Base-by-base conservation (phyloP, 106 monocot genomes). In the Acanthochlamys bracteata region DNA sequence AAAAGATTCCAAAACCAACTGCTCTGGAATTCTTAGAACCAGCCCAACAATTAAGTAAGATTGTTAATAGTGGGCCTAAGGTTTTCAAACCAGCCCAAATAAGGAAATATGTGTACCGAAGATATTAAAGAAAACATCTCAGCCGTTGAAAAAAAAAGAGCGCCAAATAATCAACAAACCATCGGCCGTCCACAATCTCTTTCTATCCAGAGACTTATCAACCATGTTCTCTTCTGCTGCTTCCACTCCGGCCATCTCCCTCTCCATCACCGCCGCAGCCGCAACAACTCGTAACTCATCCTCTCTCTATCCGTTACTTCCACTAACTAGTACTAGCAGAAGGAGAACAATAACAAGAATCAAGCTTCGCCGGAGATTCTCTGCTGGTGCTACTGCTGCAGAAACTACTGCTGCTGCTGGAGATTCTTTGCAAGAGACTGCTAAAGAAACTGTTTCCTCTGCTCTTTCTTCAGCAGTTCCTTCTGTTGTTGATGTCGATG, bases 391-490 rank as follows among this genome's bases (percentile, higher is more conserved):
- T 46, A 10, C 45, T 46, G 45, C 45, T 46, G 45, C 45, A 69
- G 61, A 55, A 26, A 41, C 21, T 39, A 39, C 53, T 4, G 70
- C 80, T 41, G 69, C 39, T 9, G 2, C 39, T 12, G 80, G 52
- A 33, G 70, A 71, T 25, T 53, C 57, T 42, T 21, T 70, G 55
- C 23, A 33, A 1, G 33, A 33, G 33, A 33, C 33, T 33, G 33
- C 33, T 33, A 33, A 33, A 33, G 33, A 33, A 33, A 33, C 33
- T 33, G 33, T 33, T 6, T 3, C 33, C 33, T 33, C 33, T 33
- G 33, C 33, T 33, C 4, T 33, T 6, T 33, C 33, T 33, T 33
- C 33, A 3, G 33, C 33, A 3, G 66, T 39, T 71, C 7, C 56
- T 22, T 1, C 20, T 55, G 3, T 55, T 21, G 20, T 65, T 11